phyloP scores from a whole-genome alignment of 2,329 filamentous ascomycete genomes.

The Raffaelea albimanens region DNA sequence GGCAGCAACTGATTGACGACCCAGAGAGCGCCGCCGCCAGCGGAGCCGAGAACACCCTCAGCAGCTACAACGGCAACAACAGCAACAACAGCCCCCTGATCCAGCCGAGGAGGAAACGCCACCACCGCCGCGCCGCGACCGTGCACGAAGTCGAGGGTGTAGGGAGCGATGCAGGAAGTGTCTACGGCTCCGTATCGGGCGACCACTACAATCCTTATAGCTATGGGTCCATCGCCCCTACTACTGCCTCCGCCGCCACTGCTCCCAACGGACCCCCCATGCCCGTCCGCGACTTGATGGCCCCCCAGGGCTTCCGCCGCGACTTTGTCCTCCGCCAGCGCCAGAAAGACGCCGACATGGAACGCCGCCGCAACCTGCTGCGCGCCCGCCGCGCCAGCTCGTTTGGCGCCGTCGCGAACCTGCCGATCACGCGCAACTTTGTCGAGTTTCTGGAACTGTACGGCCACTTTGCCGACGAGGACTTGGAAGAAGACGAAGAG shows the following conservation, averaged over 20 bases:
- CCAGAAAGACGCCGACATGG: constrained; percentile 20
- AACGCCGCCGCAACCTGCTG: constrained; percentile 9
- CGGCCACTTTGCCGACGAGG: constrained; percentile 68
- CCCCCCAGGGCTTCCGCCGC: constrained; percentile 40
- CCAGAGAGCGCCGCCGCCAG: constrained; percentile 1
- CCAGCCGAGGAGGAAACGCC: neutral
- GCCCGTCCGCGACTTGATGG: constrained; percentile 22
- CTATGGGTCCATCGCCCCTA: no score
- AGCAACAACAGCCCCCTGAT: neutral
- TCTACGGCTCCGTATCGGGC: neutral
- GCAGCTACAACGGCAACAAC: neutral
- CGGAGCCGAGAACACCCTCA: neutral
- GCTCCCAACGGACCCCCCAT: constrained; percentile 13
- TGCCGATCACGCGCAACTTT: constrained; percentile 58
- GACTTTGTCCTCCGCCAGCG: constrained; percentile 26
- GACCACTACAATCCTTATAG: no score
- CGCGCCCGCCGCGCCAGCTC: constrained; percentile 6
- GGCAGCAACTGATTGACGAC: constrained; percentile 34
- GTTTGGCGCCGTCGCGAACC: constrained; percentile 8
- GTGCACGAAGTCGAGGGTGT: constrained; percentile 44
- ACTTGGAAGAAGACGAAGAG: constrained; percentile 47
- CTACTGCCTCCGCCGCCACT: no score
- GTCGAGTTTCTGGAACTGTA: constrained; percentile 69
- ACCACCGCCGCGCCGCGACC: constrained; percentile 48
- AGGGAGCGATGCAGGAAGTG: neutral